Percentiles rank a stretch among this genome's conserved stretches.
Conservation (phyloP, 2,329 filamentous ascomycete species). For the Blastomyces silverae region DNA sequence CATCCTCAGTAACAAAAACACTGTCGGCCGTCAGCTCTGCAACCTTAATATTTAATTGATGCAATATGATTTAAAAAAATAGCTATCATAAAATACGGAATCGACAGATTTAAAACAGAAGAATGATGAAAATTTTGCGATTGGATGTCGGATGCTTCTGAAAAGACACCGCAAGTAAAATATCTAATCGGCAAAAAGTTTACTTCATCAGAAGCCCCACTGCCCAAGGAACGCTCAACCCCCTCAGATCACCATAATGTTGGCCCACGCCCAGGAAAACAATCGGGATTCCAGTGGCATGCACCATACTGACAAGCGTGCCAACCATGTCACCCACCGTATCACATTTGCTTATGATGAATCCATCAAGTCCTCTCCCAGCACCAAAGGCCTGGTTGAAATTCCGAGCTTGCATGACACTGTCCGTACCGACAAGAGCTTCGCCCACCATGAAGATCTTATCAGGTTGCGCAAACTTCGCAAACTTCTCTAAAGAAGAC, state of each 20-base stretch:
- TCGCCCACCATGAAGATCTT: conserved; percentile 97
- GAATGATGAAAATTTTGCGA: not conserved
- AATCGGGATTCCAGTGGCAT: conserved; percentile 93
- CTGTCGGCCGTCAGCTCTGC: not conserved
- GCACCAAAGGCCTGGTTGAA: conserved; percentile 90
- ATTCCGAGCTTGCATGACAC: conserved; percentile 89
- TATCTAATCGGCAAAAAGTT: not conserved
- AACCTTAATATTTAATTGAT: not conserved
- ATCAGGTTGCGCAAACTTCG: conserved; percentile 89
- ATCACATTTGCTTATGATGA: conserved; percentile 98
- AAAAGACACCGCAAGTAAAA: not conserved
- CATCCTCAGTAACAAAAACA: not conserved
- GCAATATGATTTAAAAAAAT: not conserved
- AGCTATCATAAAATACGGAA: not conserved
- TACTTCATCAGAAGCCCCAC: conserved; percentile 54
- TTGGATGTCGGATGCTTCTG: not conserved
- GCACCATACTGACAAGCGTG: conserved; percentile 92
- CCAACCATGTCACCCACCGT: conserved; percentile 99
- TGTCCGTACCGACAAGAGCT: conserved; percentile 91
- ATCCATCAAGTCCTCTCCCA: conserved; percentile 76
- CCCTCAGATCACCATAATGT: conserved; percentile 60
- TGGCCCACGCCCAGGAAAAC: conserved; percentile 76
- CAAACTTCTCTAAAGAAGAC: conserved; percentile 95
- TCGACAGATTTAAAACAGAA: not conserved
- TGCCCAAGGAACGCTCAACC: conserved; percentile 58